phyloP scores from a whole-genome alignment of 2,329 filamentous ascomycete genomes.

The Stachybotrys chartarum region DNA sequence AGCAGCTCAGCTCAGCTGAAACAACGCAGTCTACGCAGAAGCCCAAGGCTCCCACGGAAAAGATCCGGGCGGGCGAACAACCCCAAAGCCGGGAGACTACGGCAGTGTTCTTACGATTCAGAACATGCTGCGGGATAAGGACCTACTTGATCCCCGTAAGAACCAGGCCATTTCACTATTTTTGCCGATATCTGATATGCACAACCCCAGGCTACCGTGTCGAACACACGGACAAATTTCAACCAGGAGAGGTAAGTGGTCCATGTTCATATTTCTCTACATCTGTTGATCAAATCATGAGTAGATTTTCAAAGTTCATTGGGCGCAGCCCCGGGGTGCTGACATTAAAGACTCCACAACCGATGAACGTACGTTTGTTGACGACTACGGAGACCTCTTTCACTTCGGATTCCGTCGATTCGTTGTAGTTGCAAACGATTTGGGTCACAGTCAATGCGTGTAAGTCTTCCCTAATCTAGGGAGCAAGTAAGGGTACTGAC shows the following conservation, averaged over 20 bases:
- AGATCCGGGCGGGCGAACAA: constrained; percentile 13
- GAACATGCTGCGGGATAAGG: constrained; percentile 12
- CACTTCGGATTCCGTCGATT: constrained; percentile 47
- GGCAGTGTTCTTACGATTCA: constrained; percentile 6
- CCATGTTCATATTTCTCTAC: too few relatives aligned
- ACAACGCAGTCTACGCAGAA: too few relatives aligned
- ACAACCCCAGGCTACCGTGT: constrained; percentile 30
- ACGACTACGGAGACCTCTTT: constrained; percentile 29
- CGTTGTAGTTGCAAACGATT: constrained; percentile 43
- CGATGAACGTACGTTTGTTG: constrained; percentile 24
- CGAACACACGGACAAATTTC: constrained; percentile 29
- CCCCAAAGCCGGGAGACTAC: constrained; percentile 8
- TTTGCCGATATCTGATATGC: neutral
- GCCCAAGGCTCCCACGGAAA: neutral
- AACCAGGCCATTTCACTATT: neutral
- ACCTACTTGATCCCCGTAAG: constrained; percentile 29
- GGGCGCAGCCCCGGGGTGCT: constrained; percentile 43
- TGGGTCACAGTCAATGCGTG: constrained; percentile 50
- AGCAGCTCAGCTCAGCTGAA: too few relatives aligned
- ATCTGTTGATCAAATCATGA: neutral
- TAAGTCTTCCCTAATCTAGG: constrained; percentile 23
- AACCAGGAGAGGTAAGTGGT: constrained; percentile 30
- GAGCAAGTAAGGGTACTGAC: constrained; percentile 4
- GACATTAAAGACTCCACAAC: constrained; percentile 23
- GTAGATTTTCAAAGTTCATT: constrained; percentile 49